Evolutionary conservation across 345 rosid genomes (phyloP), one percentile per base, ranked within the genome.

Genomic region (Pistacia atlantica): DNA sequence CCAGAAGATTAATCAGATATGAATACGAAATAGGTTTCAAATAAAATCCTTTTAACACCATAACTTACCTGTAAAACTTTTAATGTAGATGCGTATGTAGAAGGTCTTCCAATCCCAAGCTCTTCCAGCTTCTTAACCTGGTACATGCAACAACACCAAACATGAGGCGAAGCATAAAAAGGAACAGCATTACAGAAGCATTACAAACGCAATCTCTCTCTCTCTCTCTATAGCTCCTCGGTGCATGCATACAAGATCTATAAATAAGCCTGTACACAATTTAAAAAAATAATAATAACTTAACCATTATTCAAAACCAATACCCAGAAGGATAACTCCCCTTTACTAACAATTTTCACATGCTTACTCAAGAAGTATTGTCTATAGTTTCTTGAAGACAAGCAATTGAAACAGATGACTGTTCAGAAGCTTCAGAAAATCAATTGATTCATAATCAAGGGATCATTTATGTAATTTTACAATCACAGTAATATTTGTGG

Each of bases 71-170:
- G 92, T 80, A 96, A 84, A 69, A 96, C 97, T 83, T 87, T 92
- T 71, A 96, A 82, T 55, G 92, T 96, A 75, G 93, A 86, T 46
- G 99, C 97, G 79, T 96, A 96, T 49, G 99, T 96, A 13, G 99
- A 96, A 76, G 99, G 99, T 83, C 98, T 90, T 79, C 99, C 99
- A 77, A 96, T 96, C 77, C 99, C 99, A 73, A 96, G 95, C 87
- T 96, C 99, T 84, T 96, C 99, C 31, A 96, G 88, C 84, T 93
- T 96, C 86, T 92, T 92, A 74, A 96, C 91, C 99, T 96, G 81
- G 72, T 79, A 75, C 38, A 84, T 72, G 83, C 56, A 79, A 57
- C 62, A 79, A 66, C 64, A 69, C 62, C 17, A 45, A 74, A 66
- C 52, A 37, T 48, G 38, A 71, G 54, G 37, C 55, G 1, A 72